These are phyloP conservation scores for Candida easanensis DNA, from an alignment of 805 yeast genomes.

Conservation along the genomic window DNA sequence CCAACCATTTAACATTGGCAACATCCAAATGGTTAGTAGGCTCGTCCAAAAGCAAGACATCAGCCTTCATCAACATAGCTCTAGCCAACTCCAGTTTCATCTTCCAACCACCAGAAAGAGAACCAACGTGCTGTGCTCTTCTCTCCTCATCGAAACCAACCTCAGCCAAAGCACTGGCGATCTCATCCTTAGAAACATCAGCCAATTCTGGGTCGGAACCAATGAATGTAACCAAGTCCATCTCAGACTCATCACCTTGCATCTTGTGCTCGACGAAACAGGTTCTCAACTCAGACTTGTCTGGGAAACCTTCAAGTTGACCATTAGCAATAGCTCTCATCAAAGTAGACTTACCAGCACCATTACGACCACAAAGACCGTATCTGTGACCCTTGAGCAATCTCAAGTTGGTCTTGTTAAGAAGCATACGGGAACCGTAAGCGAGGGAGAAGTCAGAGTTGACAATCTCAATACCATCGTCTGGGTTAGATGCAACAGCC, in stretches of 20 bases:
- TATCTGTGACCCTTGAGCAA: conserved; percentile 93
- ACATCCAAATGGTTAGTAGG: conserved; percentile 99
- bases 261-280: conserved; percentile 97
- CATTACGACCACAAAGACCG: conserved; percentile 97
- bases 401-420: conserved; percentile 87
- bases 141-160: conserved; percentile 94
- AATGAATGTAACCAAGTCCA: conserved; percentile 84
- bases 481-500: conserved; percentile 55
- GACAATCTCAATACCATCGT: conserved; percentile 87
- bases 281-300: conserved; percentile 78
- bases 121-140: conserved; percentile 87
- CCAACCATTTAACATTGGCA: conserved; percentile 87
- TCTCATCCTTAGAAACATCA: conserved; percentile 62
- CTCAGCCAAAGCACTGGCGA: conserved; percentile 68
- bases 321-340: conserved; percentile 97
- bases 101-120: conserved; percentile 98
- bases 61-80: conserved; percentile 97
- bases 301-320: conserved; percentile 96
- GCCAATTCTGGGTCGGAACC: conserved; percentile 82
- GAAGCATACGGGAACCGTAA: conserved; percentile 94
- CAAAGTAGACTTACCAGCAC: conserved; percentile 97
- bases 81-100: conserved; percentile 98
- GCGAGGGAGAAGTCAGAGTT: conserved; percentile 95
- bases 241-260: conserved; percentile 91
- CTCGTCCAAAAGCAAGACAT: conserved; percentile 90